Evolutionary conservation across 768 basidiomycete genomes (phyloP).

Genomic region (Collybiopsis confluens): DNA sequence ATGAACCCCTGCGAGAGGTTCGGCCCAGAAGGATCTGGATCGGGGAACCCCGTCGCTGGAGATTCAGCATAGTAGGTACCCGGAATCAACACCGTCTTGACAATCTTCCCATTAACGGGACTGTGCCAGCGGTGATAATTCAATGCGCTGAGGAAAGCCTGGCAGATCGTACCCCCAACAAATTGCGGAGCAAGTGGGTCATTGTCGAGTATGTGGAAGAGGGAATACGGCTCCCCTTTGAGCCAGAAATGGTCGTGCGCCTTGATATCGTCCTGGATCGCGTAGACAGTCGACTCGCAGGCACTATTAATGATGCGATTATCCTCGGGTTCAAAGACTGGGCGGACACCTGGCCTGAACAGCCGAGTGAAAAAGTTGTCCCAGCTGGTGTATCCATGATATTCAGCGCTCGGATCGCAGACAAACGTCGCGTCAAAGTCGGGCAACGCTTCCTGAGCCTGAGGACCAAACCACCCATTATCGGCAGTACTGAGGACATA

Average conservation of each 20-base stretch:
- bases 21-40: not conserved
- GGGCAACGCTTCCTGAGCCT: constrained; percentile 1
- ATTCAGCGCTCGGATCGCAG: constrained; percentile 32
- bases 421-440: constrained; percentile 35
- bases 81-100: constrained; percentile 30
- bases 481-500: constrained; percentile 26
- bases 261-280: constrained; percentile 34
- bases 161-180: constrained; percentile 37
- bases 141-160: constrained; percentile 42
- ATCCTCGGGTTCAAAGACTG: constrained; percentile 23
- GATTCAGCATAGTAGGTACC: constrained; percentile 36
- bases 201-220: constrained; percentile 41
- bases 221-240: constrained; percentile 59
- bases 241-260: constrained; percentile 51
- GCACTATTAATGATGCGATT: constrained; percentile 38
- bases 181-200: constrained; percentile 32
- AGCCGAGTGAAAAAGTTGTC: constrained; percentile 53
- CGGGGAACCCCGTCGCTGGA: constrained; percentile 3
- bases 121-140: constrained; percentile 51
- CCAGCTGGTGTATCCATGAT: constrained; percentile 45
- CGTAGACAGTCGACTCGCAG: constrained; percentile 53
- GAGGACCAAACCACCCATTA: constrained; percentile 6
- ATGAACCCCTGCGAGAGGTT: constrained; percentile 36
- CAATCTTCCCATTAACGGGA: constrained; percentile 35
- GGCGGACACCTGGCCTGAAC: constrained; percentile 35